Percentiles rank a stretch among this genome's conserved stretches.
Evolutionary conservation across 441 rosid genomes (phyloP).

Genomic region (Gossypium aridum): DNA sequence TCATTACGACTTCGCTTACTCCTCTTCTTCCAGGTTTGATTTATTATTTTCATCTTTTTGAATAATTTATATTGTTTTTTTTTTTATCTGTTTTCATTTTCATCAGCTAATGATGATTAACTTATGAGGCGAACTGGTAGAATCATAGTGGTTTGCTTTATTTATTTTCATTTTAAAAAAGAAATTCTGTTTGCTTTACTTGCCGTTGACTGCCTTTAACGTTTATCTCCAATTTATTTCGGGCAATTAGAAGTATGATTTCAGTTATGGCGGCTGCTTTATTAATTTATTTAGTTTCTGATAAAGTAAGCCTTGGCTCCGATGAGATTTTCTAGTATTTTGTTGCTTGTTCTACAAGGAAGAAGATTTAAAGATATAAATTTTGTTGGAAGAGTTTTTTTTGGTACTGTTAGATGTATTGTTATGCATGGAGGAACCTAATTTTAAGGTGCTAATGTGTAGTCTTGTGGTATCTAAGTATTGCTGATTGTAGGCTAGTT

Average conservation of each 20-base stretch:
- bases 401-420: neutral
- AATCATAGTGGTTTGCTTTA: conserved; percentile 6
- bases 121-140: conserved; percentile 3
- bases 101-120: neutral
- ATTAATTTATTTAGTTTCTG: neutral
- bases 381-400: conserved; percentile 5
- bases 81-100: neutral
- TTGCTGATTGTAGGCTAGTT: neutral
- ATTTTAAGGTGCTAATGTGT: conserved; percentile 7
- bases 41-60: neutral
- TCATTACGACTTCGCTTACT: conserved; percentile 27
- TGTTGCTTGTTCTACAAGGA: conserved; percentile 5
- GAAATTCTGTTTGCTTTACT: neutral
- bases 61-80: neutral
- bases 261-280: neutral
- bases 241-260: conserved; percentile 14
- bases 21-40: conserved; percentile 66
- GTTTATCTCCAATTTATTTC: conserved; percentile 18
- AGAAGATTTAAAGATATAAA: neutral
- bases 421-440: neutral
- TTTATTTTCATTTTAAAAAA: conserved; percentile 6
- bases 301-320: neutral
- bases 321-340: neutral
- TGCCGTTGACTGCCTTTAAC: conserved; percentile 21
- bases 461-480: neutral